Base-by-base conservation (phyloP, 805 yeast species). In the Diddensiella santjacobensis region DNA sequence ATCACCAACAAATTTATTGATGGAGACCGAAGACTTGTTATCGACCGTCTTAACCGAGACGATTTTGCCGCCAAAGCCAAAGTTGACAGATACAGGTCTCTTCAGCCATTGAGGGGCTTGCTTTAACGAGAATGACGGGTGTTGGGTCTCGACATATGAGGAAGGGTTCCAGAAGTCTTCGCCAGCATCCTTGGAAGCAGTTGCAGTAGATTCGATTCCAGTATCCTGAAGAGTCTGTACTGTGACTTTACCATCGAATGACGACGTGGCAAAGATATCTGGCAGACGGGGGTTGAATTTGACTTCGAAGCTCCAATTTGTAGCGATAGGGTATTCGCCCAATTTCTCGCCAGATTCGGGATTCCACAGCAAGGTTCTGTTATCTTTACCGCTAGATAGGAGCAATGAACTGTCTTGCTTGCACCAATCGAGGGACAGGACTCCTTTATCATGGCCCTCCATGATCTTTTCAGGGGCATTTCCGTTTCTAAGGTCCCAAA, bases 401-500 rank as follows among this genome's bases (percentile, higher is more conserved):
- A 93, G 72, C 55, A 93, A 73, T 43, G 74, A 73, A 42, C 87
- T 79, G 65, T 93, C 99, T 58, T 81, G 83, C 40, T 72, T 66
- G 67, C 96, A 88, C 99, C 99, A 93, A 64, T 93, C 97, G 48
- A 93, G 70, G 5, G 96, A 86, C 45, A 91, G 68, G 17, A 93
- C 82, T 33, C 98, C 99, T 67, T 85, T 84, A 42, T 80, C 77
- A 65, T 91, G 98, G 48, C 97, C 96, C 23, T 64, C 69, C 59
- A 90, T 67, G 30, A 84, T 71, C 50, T 69, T 70, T 62, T 87
- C 89, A 5, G 99, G 99, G n/a, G 84, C 87, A 60, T 85, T 84
- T 23, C 96, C 81, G 64, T 93, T 91, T 67, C 97, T 80, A 63
- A 93, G 75, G 71, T 93, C 97, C 99, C 99, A 93, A 13, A 91